These are phyloP conservation scores for Xanthoconium stramineum DNA, from an alignment of 768 basidiomycete species.

Conservation along the genomic window DNA sequence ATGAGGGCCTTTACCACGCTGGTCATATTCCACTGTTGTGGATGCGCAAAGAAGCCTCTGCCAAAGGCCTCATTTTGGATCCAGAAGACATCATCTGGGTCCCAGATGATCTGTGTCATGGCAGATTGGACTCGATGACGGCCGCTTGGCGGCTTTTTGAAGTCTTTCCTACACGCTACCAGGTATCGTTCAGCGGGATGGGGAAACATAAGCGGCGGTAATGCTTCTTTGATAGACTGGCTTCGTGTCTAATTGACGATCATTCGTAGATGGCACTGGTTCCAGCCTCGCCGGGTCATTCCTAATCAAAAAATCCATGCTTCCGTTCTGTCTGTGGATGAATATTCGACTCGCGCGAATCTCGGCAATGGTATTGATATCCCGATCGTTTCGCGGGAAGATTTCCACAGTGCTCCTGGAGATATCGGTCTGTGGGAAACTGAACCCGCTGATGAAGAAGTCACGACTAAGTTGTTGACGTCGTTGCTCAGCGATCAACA, in stretches of 20 bases:
- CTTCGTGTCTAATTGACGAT: neutral
- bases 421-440: neutral
- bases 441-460: neutral
- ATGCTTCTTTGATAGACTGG: no score
- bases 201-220: neutral
- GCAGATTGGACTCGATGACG: neutral
- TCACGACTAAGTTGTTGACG: neutral
- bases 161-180: neutral
- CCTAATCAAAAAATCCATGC: neutral
- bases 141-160: neutral
- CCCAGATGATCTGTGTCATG: slow-evolving; percentile 4
- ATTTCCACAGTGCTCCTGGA: neutral
- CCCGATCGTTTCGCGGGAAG: neutral
- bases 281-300: neutral
- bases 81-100: neutral
- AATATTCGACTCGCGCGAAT: neutral
- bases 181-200: neutral
- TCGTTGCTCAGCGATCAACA: neutral
- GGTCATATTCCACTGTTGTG: slow-evolving; percentile 6
- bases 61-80: neutral
- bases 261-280: neutral
- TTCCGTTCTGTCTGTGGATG: neutral
- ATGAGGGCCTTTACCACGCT: neutral
- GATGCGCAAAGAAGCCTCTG: slow-evolving; percentile 9
- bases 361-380: neutral